phyloP scores from a whole-genome alignment of 805 yeast genomes.

The Scheffersomyces stipitis region DNA sequence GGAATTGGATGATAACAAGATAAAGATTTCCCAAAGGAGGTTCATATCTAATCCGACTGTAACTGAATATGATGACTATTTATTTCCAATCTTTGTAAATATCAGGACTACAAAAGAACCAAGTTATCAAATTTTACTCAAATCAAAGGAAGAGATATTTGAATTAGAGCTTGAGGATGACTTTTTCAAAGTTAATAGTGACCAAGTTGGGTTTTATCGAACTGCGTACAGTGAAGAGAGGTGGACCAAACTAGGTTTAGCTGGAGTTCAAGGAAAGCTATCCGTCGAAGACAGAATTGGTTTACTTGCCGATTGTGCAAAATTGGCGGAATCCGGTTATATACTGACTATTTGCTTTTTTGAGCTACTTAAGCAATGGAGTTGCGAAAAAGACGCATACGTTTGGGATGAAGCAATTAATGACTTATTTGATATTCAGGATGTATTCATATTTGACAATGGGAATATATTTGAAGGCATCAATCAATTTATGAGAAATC shows the following conservation, averaged over 20 bases:
- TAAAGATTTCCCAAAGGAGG: conserved; percentile 68
- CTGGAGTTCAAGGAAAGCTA: conserved; percentile 56
- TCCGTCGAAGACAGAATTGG: conserved; percentile 79
- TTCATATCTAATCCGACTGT: conserved; percentile 76
- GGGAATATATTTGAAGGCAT: conserved; percentile 47
- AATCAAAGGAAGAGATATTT: conserved; percentile 40
- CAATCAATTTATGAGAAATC: conserved; percentile 50
- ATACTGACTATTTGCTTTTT: conserved; percentile 62
- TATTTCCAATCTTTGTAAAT: conserved; percentile 70
- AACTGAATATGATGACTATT: conserved; percentile 66
- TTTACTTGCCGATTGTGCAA: conserved; percentile 74
- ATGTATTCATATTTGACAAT: conserved; percentile 57
- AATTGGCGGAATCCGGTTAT: conserved; percentile 70
- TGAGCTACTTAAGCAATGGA: conserved; percentile 60
- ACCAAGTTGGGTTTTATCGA: conserved; percentile 73
- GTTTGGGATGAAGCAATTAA: conserved; percentile 65
- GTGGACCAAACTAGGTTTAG: conserved; percentile 65
- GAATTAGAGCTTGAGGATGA: conserved; percentile 38
- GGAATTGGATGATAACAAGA: conserved; percentile 29
- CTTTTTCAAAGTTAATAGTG: conserved; percentile 70
- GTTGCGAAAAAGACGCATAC: conserved; percentile 56
- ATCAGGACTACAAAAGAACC: conserved; percentile 57
- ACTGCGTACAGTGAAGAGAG: conserved; percentile 69
- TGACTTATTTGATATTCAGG: conserved; percentile 47
- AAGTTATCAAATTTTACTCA: conserved; percentile 58